Evolutionary conservation across 2,329 filamentous ascomycete genomes (phyloP).

Genomic region (Fusarium stilboides): DNA sequence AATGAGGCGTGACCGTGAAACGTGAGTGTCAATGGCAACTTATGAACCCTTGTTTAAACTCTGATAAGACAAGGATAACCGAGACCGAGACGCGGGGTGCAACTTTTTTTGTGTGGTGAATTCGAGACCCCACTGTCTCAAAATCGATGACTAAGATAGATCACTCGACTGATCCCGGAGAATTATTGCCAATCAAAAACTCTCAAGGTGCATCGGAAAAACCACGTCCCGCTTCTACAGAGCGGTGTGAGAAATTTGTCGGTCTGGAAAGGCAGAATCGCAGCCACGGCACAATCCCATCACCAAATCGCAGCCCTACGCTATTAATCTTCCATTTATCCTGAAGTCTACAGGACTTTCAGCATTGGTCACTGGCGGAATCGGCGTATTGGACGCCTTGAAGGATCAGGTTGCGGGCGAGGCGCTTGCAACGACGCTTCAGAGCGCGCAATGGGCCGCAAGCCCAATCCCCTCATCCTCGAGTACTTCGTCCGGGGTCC

Average conservation of each 20-base stretch:
- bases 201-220: slow-evolving; percentile 36
- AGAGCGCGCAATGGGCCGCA: slow-evolving; percentile 77
- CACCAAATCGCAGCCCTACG: slow-evolving; percentile 45
- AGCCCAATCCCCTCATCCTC: slow-evolving; percentile 86
- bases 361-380: slow-evolving; percentile 36
- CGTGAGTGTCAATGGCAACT: slow-evolving; percentile 11
- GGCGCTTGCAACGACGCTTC: slow-evolving; percentile 47
- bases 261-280: slow-evolving; percentile 60
- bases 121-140: slow-evolving; percentile 12
- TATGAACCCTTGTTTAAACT: slow-evolving; percentile 14
- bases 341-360: slow-evolving; percentile 32
- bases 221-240: slow-evolving; percentile 47
- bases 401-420: slow-evolving; percentile 46
- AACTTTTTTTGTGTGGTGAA: slow-evolving; percentile 27
- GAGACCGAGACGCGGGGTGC: slow-evolving; percentile 23
- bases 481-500: slow-evolving; percentile 90
- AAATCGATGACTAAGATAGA: slow-evolving; percentile 9
- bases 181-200: slow-evolving; percentile 28
- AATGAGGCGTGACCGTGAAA: not conserved
- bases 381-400: slow-evolving; percentile 36
- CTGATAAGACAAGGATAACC: slow-evolving; percentile 20
- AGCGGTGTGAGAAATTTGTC: slow-evolving; percentile 61
- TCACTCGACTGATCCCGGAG: slow-evolving; percentile 3
- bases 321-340: slow-evolving; percentile 19
- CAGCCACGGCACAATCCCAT: slow-evolving; percentile 48